A percentile compares a stretch with the other conserved stretches of the same genome.
Evolutionary conservation across 352 stramenopile species (phyloP).

Genomic region (Globisporangium camurandrum): DNA sequence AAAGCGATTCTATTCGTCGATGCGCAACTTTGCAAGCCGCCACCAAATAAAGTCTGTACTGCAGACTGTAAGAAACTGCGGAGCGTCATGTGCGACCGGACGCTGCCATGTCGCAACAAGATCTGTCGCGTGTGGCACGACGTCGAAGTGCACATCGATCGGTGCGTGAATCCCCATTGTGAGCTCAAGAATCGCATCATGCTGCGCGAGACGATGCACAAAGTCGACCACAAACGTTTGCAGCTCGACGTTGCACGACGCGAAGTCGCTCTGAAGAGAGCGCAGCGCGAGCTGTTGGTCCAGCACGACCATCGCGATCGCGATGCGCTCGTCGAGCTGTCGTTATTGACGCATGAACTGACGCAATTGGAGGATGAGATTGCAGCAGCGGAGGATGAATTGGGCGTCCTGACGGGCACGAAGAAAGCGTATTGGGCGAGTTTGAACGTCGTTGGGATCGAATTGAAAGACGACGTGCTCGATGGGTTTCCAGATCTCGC

Average conservation of each 20-base stretch:
- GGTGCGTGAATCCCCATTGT: conserved; percentile 54
- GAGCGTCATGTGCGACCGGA: conserved; percentile 54
- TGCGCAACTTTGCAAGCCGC: conserved; percentile 48
- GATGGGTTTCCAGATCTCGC: conserved; percentile 48
- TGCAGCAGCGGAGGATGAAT: conserved; percentile 33
- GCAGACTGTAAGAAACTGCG: conserved; percentile 58
- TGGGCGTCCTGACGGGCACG: conserved; percentile 27
- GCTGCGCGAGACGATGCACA: conserved; percentile 68
- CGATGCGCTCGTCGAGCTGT: conserved; percentile 23
- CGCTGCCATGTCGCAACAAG: conserved; percentile 59
- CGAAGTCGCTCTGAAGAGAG: conserved; percentile 33
- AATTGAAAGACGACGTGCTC: conserved; percentile 36
- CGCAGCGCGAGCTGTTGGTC: conserved; percentile 21
- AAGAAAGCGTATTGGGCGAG: conserved; percentile 53
- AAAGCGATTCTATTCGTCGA: conserved; percentile 68
- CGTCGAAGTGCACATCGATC: conserved; percentile 58
- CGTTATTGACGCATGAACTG: conserved; percentile 47
- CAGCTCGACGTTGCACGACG: conserved; percentile 25
- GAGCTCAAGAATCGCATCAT: conserved; percentile 69
- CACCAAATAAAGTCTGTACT: conserved; percentile 30
- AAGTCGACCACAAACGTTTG: conserved; percentile 56
- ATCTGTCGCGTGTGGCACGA: conserved; percentile 68
- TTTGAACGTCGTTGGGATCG: conserved; percentile 63
- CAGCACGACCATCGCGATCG: no score
- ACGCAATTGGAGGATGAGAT: conserved; percentile 59